Conservation (phyloP, 2,329 filamentous ascomycete species). For the Hawksworthiomyces lignivorus region DNA sequence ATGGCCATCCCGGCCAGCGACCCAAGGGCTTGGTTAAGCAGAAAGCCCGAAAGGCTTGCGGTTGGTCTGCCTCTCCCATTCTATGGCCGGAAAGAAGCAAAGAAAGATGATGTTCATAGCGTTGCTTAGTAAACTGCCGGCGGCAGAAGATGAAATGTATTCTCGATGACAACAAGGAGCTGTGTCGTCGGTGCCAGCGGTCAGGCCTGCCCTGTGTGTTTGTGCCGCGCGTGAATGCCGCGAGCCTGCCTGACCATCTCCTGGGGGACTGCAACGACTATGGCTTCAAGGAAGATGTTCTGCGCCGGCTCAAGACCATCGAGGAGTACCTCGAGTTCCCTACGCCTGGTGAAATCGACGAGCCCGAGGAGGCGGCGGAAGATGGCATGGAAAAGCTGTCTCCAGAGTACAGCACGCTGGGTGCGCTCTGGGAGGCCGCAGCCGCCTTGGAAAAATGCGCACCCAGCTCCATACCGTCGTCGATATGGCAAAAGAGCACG, state of each 20-base stretch:
- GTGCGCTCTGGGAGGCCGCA: constrained; percentile 10
- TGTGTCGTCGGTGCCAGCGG: constrained; percentile 11
- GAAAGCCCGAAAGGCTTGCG: constrained; percentile 11
- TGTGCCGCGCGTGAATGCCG: constrained; percentile 14
- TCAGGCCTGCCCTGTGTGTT: constrained; percentile 11
- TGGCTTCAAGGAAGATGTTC: constrained; percentile 6
- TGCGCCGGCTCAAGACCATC: constrained; percentile 8
- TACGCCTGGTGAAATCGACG: neutral
- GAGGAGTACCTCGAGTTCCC: constrained; percentile 8
- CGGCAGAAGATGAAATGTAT: constrained; percentile 15
- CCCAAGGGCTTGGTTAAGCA: too few relatives aligned
- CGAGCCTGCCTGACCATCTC: constrained; percentile 1
- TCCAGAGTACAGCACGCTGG: constrained; percentile 5
- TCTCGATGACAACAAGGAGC: constrained; percentile 1
- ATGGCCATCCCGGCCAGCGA: neutral
- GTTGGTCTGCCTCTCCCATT: too few relatives aligned
- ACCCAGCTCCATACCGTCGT: neutral
- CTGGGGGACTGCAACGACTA: neutral
- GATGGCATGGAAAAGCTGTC: neutral
- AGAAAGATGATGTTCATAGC: too few relatives aligned
- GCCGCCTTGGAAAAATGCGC: neutral
- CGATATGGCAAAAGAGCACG: constrained; percentile 10
- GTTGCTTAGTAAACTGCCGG: constrained; percentile 16
- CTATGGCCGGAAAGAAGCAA: too few relatives aligned
- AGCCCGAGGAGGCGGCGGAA: neutral